These are phyloP conservation scores for Nicotiana noctiflora DNA, from an alignment of 257 asterid species.

Conservation along the genomic window DNA sequence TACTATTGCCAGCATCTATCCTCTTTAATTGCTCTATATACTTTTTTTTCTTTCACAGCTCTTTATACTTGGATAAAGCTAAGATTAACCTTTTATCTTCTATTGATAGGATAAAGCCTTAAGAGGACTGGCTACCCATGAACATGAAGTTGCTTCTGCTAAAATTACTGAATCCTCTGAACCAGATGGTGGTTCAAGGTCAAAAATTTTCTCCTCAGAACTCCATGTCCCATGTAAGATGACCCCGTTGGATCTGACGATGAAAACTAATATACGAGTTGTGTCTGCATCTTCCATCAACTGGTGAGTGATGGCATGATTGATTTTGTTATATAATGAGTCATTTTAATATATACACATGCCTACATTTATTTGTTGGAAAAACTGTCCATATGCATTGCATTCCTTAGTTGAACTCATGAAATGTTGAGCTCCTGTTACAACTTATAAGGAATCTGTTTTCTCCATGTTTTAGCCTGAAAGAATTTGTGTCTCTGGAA, in stretches of 20 bases:
- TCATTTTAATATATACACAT: neutral
- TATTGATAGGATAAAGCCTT: slow-evolving; percentile 67
- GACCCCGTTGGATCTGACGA: slow-evolving; percentile 76
- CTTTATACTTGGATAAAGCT: slow-evolving; percentile 13
- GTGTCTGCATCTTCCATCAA: slow-evolving; percentile 64
- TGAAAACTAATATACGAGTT: slow-evolving; percentile 67
- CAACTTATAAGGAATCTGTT: no score
- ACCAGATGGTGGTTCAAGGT: slow-evolving; percentile 22
- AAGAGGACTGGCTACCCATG: slow-evolving; percentile 62
- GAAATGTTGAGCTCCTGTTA: no score
- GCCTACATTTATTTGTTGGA: neutral
- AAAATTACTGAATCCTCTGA: slow-evolving; percentile 30
- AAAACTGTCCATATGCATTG: neutral
- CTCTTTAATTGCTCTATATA: slow-evolving; percentile 3
- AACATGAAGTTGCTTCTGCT: slow-evolving; percentile 38
- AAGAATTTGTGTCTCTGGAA: neutral
- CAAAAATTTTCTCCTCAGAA: slow-evolving; percentile 40
- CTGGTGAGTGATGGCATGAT: slow-evolving; percentile 46
- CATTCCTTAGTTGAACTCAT: neutral
- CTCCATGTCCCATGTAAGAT: slow-evolving; percentile 48
- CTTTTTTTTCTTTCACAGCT: neutral
- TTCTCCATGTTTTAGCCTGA: neutral
- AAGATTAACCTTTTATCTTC: neutral
- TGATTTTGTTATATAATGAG: neutral
- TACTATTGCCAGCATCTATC: slow-evolving; percentile 11